phyloP scores from a whole-genome alignment of 257 asterid genomes.

The Leptodermis oblonga region DNA sequence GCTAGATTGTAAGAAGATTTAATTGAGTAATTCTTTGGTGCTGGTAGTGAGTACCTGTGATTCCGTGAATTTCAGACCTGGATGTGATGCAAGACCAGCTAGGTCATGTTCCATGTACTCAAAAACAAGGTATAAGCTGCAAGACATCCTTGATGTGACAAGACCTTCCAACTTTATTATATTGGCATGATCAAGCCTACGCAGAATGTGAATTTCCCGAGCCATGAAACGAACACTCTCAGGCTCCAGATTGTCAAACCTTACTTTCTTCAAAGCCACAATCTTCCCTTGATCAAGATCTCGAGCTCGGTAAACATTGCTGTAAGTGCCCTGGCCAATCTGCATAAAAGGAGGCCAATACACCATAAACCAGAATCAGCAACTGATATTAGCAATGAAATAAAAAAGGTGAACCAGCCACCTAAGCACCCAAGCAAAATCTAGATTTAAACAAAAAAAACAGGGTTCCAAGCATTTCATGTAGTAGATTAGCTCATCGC shows the following conservation, averaged over 20 bases:
- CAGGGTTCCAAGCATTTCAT: background rate
- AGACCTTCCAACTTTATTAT: conserved; percentile 87
- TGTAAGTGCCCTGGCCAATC: conserved; percentile 98
- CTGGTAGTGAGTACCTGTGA: conserved; percentile 54
- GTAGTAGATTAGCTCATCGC: background rate
- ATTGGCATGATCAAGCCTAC: conserved; percentile 87
- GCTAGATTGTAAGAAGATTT: background rate
- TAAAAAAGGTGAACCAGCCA: background rate
- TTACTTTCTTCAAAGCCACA: conserved; percentile 88
- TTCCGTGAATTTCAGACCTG: conserved; percentile 79
- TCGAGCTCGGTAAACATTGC: conserved; percentile 89
- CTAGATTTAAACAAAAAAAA: background rate
- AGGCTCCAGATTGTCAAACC: conserved; percentile 94
- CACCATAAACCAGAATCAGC: conserved; percentile 1
- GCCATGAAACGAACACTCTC: conserved; percentile 99
- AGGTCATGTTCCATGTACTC: conserved; percentile 99
- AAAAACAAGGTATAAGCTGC: conserved; percentile 88
- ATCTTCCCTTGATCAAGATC: conserved; percentile 87
- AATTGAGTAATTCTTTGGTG: background rate
- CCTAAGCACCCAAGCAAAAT: background rate
- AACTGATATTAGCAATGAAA: conserved; percentile 1
- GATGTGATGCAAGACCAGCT: conserved; percentile 88
- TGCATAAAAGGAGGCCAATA: conserved; percentile 24
- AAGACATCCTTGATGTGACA: conserved; percentile 91
- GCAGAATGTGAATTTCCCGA: conserved; percentile 86